A percentile compares a stretch with the other conserved stretches of the same genome.
These are phyloP conservation scores for Raddia guianensis DNA, from an alignment of 176 grass and related monocot genomes.

Conservation along the genomic window DNA sequence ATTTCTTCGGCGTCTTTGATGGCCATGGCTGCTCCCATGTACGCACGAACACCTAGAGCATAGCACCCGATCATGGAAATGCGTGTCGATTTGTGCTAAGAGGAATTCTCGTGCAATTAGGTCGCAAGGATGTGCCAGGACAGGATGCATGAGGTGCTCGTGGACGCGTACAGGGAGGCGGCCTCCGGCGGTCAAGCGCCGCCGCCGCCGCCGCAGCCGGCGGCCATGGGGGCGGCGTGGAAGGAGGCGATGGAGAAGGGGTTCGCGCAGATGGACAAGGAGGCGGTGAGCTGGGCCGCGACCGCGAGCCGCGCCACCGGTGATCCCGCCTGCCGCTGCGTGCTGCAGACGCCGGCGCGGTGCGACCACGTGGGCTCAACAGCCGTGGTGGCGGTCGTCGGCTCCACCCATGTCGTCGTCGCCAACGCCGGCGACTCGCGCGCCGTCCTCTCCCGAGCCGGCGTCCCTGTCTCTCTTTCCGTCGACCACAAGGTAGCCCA, in stretches of 20 bases:
- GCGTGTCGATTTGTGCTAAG: neutral
- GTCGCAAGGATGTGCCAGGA: conserved; percentile 59
- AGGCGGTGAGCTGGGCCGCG: conserved; percentile 14
- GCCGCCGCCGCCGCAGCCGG: neutral
- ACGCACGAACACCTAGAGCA: neutral
- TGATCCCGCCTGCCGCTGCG: conserved; percentile 56
- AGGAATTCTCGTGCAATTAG: conserved; percentile 28
- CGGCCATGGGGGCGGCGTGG: conserved; percentile 34
- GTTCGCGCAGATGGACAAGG: conserved; percentile 59
- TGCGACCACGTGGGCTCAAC: conserved; percentile 68
- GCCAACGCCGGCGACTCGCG: conserved; percentile 78
- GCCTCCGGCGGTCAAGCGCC: neutral
- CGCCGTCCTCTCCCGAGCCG: conserved; percentile 57
- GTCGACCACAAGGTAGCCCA: conserved; percentile 64
- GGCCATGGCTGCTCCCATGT: conserved; percentile 66
- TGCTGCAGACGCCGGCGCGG: conserved; percentile 49
- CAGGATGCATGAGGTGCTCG: conserved; percentile 60
- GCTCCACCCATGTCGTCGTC: conserved; percentile 50
- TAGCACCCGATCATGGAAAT: neutral
- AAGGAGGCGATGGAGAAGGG: conserved; percentile 54
- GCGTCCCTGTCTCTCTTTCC: conserved; percentile 59
- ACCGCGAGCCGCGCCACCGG: conserved; percentile 14
- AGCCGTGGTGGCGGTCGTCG: conserved; percentile 57
- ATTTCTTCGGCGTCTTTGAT: conserved; percentile 70
- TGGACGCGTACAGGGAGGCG: conserved; percentile 51